Evolutionary conservation across 192 early-diverging fungal species (phyloP), one percentile per base, ranked within the genome.

Genomic region (Rhizophagus sp.): DNA sequence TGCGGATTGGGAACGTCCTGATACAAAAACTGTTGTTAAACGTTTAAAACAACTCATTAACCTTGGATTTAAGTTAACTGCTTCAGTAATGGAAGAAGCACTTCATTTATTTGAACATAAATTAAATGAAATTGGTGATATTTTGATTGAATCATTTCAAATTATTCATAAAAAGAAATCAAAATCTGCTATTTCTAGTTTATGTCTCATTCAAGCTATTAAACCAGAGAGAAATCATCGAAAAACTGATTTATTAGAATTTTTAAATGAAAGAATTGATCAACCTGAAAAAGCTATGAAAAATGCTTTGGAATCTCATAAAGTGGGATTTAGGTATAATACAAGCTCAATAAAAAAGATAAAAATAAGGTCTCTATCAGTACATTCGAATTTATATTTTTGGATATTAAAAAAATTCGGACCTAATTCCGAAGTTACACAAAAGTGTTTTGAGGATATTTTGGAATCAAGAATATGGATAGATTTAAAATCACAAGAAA

Each of bases 101-200:
- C 22, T 75, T 22, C 30, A 52, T 17, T 75, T 62, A 36, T 75
- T 75, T 50, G 57, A 62, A 17, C 49, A 75, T 75, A 27, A 15
- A 4, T 25, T 75, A 33, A 33, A 27, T 11, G 74, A 61, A 24
- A 36, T 75, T 9, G 74, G 74, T 1, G 74, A 75, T 15, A 34
- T 3, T 19, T 62, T 75, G 2, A 3, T 75, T 1, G 52, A 75
- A 15, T 3, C 74, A 1, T 75, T 75, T 62, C 11, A 52, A 30
- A 36, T 7, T 4, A 4, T 75, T 61, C 74, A 41, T 62, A 30
- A 61, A 0, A 27, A 61, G 0, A 11, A 62, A 36, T 57, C 47
- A 19, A 75, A 27, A 27, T 25, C n/a, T 4, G 34, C 24, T 47
- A 73, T 73, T 8, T 22, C 47, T 12, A 5, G 4, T 12, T 22